A percentile compares a stretch with the other conserved stretches of the same genome.
Evolutionary conservation across 1,139 yeast species (phyloP).

Genomic region (Kurtzmaniella natalensis): DNA sequence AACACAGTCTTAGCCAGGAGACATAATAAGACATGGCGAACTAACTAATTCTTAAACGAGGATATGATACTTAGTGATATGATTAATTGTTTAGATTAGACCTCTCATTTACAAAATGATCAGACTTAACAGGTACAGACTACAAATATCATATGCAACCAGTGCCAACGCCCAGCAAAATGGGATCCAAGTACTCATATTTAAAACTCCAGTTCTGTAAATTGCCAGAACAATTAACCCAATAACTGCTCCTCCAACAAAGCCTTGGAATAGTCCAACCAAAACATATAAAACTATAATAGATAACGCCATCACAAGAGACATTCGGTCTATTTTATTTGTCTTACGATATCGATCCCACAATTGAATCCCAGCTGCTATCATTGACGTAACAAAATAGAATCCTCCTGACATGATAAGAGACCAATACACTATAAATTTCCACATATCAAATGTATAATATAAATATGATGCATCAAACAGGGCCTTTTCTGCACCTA

Average conservation of each 20-base stretch:
- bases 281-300: conserved; percentile 43
- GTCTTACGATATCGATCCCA: conserved; percentile 1
- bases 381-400: conserved; percentile 59
- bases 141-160: conserved; percentile 59
- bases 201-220: conserved; percentile 70
- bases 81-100: too few relatives aligned
- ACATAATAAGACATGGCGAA: too few relatives aligned
- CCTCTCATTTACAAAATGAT: conserved; percentile 27
- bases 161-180: conserved; percentile 71
- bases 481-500: conserved; percentile 34
- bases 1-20: too few relatives aligned
- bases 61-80: too few relatives aligned
- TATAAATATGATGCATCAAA: conserved; percentile 61
- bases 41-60: too few relatives aligned
- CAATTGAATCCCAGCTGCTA: conserved; percentile 43
- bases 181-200: conserved; percentile 95
- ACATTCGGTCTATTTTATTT: conserved; percentile 26
- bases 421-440: conserved; percentile 79
- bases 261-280: conserved; percentile 61
- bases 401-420: conserved; percentile 61
- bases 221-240: conserved; percentile 64
- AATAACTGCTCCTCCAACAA: conserved; percentile 66
- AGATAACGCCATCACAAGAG: conserved; percentile 25
- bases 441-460: conserved; percentile 73
- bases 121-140: conserved; percentile 52